Base-by-base conservation (phyloP, 805 yeast genomes). In the Cyberlindnera sargentensis region DNA sequence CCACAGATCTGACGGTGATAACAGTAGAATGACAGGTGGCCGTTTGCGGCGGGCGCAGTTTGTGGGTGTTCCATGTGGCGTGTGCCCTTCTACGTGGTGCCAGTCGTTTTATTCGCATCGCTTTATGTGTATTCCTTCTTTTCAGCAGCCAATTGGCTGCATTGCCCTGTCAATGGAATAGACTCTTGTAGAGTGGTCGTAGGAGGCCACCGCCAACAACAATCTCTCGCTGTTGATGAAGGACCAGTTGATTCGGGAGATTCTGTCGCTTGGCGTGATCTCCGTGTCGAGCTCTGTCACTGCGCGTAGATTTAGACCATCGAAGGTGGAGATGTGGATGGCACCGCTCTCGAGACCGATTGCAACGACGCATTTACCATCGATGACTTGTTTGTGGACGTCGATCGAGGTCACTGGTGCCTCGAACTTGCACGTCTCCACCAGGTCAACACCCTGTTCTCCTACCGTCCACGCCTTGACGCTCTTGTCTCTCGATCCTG, bases 401-500 rank as follows among this genome's bases (percentile, higher is more conserved):
- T 83, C 78, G 3, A 86, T 64, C 0, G 95, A 78, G 0, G 95
- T 87, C 3, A 84, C 79, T 2, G 95, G 76, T 20, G 66, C 71
- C 0, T 51, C 50, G 36, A 81, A 65, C 49, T 76, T 81, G n/a
- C 70, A 37, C 2, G 71, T 54, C 4, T 64, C 52, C 2, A 68
- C 60, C 31, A 68, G 44, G n/a, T 53, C 64, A 36, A 70, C 72
- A 2, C 40, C 48, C 3, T 41, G 44, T 2, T 56, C 62, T 2
- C 34, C 39, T 8, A 77, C 62, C 39, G 65, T 64, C 96, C 96
- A 90, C 15, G 81, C 66, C 56, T 84, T 86, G 40, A 90, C 60
- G 3, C 79, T 73, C 56, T 82, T 84, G 61, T 93, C 99, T 61
- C 99, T 77, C 3, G 95, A 82, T 0, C 83, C 95, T 0, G 97